A percentile compares a stretch with the other conserved stretches of the same genome.
phyloP scores from a whole-genome alignment of 1,139 yeast genomes.

The Pichia inconspicua region DNA sequence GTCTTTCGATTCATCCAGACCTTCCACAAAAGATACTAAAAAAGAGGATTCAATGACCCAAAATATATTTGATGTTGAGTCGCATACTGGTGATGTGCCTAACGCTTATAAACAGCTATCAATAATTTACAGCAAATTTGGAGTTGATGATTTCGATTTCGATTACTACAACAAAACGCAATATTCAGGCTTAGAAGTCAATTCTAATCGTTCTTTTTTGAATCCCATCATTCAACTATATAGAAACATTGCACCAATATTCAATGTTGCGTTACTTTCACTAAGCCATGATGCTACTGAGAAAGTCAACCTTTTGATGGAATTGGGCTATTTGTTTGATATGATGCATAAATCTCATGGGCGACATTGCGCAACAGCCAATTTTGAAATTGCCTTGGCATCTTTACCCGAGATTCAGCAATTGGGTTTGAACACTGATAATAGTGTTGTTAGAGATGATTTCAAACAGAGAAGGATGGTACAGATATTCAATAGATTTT shows the following conservation, averaged over 20 bases:
- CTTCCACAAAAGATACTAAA: not conserved
- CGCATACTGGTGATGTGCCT: constrained; percentile 40
- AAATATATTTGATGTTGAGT: constrained; percentile 18
- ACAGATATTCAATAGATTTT: constrained; percentile 52
- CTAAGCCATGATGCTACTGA: constrained; percentile 55
- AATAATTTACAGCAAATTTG: constrained; percentile 81
- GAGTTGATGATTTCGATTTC: constrained; percentile 92
- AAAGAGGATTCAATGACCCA: not conserved
- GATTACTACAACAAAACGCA: constrained; percentile 68
- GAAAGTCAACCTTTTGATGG: constrained; percentile 55
- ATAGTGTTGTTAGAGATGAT: constrained; percentile 29
- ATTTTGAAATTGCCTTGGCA: constrained; percentile 51
- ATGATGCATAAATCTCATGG: constrained; percentile 84
- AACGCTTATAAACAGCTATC: constrained; percentile 69
- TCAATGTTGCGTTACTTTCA: constrained; percentile 52
- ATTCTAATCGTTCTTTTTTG: constrained; percentile 71
- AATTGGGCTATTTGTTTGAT: constrained; percentile 82
- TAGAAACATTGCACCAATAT: constrained; percentile 66
- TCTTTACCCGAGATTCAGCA: constrained; percentile 39
- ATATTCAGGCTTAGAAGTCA: constrained; percentile 84
- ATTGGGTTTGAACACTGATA: constrained; percentile 47
- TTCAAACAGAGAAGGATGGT: constrained; percentile 32
- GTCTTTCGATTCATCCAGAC: not conserved
- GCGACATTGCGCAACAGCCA: constrained; percentile 60
- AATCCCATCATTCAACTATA: constrained; percentile 80